Conservation (phyloP, 139 green algal species). For the Chlorella sp. region DNA sequence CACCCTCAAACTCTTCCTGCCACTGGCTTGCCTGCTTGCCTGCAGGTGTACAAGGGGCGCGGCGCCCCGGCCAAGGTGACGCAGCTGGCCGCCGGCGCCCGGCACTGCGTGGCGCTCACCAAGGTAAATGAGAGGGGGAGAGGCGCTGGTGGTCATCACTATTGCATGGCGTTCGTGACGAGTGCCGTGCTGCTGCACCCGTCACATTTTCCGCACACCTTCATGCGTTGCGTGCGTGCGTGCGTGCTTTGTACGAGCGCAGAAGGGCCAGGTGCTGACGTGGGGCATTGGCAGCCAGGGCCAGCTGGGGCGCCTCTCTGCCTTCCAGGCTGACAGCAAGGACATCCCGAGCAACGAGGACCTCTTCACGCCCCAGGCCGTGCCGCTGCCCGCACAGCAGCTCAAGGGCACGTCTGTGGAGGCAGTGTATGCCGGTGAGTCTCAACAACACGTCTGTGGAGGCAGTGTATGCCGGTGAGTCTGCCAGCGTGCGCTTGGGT, state of each 20-base stretch:
- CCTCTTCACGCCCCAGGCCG: conserved; percentile 44
- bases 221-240: too few species aligned
- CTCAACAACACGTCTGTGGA: not conserved
- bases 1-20: too few species aligned
- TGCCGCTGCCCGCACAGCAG: too few species aligned
- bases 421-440: not conserved
- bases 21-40: too few species aligned
- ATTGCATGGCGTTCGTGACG: too few species aligned
- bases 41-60: not conserved
- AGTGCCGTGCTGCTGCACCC: too few species aligned
- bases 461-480: not conserved
- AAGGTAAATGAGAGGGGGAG: too few species aligned
- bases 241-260: too few species aligned
- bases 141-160: too few species aligned
- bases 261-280: conserved; percentile 52
- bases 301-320: conserved; percentile 69
- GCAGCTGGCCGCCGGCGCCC: not conserved
- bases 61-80: conserved; percentile 41
- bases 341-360: not conserved
- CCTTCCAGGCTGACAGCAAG: conserved; percentile 8
- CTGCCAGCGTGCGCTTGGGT: not conserved
- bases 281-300: conserved; percentile 79
- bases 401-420: not conserved
- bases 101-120: conserved; percentile 9
- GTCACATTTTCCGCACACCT: too few species aligned